These are phyloP conservation scores for Colletotrichum graminicola DNA, from an alignment of 2,329 filamentous ascomycete species.

Conservation along the genomic window DNA sequence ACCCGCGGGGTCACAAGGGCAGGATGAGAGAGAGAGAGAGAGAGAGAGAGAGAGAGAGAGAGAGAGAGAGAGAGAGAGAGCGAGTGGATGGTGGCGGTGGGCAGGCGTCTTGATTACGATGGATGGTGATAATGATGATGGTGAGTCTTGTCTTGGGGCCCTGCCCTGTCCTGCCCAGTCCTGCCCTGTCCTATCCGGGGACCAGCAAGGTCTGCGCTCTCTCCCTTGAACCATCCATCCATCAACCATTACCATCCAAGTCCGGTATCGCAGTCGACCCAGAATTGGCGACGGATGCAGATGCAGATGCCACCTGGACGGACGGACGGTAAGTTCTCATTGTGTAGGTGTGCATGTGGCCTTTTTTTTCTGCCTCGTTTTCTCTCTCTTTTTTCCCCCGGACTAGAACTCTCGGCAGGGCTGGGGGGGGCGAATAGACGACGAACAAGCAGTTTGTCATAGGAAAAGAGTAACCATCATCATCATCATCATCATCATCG, in stretches of 20 bases:
- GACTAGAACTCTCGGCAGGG: too few species aligned
- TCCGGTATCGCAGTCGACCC: conserved; percentile 8
- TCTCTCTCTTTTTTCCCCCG: too few species aligned
- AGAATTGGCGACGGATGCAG: conserved; percentile 4
- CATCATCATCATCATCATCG: not conserved
- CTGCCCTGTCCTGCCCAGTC: not conserved
- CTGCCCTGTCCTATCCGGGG: not conserved
- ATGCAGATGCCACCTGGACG: not conserved
- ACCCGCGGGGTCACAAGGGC: conserved; percentile 35
- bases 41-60: too few species aligned
- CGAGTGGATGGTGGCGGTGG: conserved; percentile 11
- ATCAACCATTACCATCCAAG: not conserved
- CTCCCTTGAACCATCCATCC: conserved; percentile 8
- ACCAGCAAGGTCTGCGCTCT: not conserved
- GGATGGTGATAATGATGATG: conserved; percentile 6
- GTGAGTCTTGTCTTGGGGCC: not conserved
- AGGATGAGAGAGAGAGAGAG: too few species aligned
- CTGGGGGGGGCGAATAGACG: too few species aligned
- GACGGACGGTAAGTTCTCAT: not conserved
- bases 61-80: too few species aligned
- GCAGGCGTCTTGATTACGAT: conserved; percentile 4
- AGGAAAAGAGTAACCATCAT: not conserved
- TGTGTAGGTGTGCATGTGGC: not conserved
- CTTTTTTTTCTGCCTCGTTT: too few species aligned
- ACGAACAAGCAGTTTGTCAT: not conserved